Evolutionary conservation across 1,284 basidiomycete species (phyloP), one percentile per base, ranked within the genome.

Genomic region (Earliella scabrosa): DNA sequence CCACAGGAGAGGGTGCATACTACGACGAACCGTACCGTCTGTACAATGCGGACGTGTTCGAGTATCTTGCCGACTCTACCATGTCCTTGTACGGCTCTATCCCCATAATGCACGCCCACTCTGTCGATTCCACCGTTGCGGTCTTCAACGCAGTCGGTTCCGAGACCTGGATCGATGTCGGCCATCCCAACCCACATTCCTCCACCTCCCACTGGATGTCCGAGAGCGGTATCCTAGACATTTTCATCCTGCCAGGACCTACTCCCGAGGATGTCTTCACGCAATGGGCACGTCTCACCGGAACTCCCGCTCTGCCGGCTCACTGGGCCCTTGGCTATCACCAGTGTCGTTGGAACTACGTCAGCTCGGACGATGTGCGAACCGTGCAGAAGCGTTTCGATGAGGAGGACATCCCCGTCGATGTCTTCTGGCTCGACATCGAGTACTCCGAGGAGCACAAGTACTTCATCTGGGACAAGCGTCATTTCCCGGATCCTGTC

Each of bases 351-450:
- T 99, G 97, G 97, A 99, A 99, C 75, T 99, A 99, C 69, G 82
- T 97, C 63, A 93, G 88, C 70, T 90, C 93, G 45, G 86, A 90
- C 11, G 97, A 99, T 70, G 82, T 99, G 5, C 82, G 95, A 18
- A 81, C 83, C n/a, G 95, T 98, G 7, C 90, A 95, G 73, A 82
- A 80, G 66, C 80, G 87, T 50, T 98, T 99, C 68, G 96, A 98
- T 62, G 90, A 94, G 63, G 90, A 90, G 34, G 93, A 97, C 66
- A 95, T 98, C 52, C 97, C 97, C 0, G 87, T 98, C 34, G 97
- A 98, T 68, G 95, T 97, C 7, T 91, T 98, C 68, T 99, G 97
- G 97, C 85, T 99, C 41, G 97, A 99, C 75, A 98, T 99, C 66
- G 97, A 98, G 73, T 97, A 97, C 71, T 81, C 95, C 0, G 88